A percentile compares a stretch with the other conserved stretches of the same genome.
Conservation (phyloP, 2,329 filamentous ascomycete species). For the Fusarium phyllophilum region DNA sequence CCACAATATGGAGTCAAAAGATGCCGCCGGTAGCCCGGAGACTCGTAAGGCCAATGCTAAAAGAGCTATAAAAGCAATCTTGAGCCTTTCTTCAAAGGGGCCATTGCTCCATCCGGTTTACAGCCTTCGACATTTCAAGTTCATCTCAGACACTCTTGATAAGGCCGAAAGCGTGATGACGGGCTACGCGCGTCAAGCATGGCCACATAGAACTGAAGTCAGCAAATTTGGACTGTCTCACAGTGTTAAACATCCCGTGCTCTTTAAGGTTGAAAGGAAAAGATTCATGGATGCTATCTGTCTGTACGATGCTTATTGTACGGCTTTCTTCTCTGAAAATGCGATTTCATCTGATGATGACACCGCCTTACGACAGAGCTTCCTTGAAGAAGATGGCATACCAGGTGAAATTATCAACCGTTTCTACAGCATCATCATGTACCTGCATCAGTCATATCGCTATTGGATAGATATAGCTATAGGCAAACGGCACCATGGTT, state of each 20-base stretch:
- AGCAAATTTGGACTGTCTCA: no score
- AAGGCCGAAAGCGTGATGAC: background rate
- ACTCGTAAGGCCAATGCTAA: fast-evolving
- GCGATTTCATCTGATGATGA: background rate
- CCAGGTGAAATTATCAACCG: background rate
- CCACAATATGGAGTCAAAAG: background rate
- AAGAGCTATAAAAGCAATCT: background rate
- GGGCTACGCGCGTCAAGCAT: background rate
- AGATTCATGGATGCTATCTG: background rate
- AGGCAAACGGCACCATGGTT: background rate
- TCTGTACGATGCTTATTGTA: background rate
- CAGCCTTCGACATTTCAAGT: background rate
- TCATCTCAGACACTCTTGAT: background rate
- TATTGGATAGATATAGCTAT: background rate
- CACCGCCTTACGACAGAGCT: background rate
- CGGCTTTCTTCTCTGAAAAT: background rate
- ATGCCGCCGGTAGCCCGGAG: fast-evolving
- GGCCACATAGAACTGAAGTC: no score
- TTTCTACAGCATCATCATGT: background rate
- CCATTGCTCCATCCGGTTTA: background rate
- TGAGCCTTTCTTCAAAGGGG: background rate
- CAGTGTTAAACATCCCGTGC: fast-evolving
- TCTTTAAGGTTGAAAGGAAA: background rate
- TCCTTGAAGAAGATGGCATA: background rate
- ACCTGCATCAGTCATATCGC: background rate